These are phyloP conservation scores for Wickerhamiella alocasiicola DNA, from an alignment of 805 yeast genomes.

Conservation along the genomic window DNA sequence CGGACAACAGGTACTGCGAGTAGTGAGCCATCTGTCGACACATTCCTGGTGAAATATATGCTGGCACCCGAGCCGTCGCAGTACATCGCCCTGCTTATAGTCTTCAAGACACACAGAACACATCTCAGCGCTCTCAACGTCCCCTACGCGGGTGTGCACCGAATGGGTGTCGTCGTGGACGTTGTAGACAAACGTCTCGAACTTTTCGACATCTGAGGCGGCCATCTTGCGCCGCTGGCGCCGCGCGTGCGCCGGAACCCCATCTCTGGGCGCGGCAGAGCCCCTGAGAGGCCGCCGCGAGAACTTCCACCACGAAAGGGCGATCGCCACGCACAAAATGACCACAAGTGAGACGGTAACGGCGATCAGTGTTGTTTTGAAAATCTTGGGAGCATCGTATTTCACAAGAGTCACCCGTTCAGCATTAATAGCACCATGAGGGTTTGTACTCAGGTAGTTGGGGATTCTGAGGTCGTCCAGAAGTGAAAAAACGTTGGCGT, in stretches of 20 bases:
- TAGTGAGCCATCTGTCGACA: slow-evolving; percentile 71
- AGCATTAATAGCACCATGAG: no score
- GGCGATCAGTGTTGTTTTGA: background rate
- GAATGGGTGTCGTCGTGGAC: background rate
- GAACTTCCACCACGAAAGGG: background rate
- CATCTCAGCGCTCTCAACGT: slow-evolving; percentile 1
- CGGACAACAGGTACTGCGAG: slow-evolving; percentile 70
- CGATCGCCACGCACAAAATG: background rate
- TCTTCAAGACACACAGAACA: slow-evolving; percentile 75
- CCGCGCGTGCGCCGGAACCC: no score
- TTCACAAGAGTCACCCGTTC: background rate
- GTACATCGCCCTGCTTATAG: slow-evolving; percentile 45
- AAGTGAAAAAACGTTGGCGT: no score
- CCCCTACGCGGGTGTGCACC: background rate
- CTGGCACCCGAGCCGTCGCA: slow-evolving; percentile 64
- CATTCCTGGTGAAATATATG: slow-evolving; percentile 75
- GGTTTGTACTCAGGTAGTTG: no score
- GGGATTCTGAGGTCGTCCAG: no score
- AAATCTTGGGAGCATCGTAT: background rate
- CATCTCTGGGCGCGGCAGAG: no score
- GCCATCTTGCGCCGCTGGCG: background rate
- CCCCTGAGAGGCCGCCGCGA: no score
- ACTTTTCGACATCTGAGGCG: background rate
- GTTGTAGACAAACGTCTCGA: slow-evolving; percentile 1
- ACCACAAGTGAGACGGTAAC: background rate